Conservation (phyloP, 139 green algal species). For the Chara braunii region DNA sequence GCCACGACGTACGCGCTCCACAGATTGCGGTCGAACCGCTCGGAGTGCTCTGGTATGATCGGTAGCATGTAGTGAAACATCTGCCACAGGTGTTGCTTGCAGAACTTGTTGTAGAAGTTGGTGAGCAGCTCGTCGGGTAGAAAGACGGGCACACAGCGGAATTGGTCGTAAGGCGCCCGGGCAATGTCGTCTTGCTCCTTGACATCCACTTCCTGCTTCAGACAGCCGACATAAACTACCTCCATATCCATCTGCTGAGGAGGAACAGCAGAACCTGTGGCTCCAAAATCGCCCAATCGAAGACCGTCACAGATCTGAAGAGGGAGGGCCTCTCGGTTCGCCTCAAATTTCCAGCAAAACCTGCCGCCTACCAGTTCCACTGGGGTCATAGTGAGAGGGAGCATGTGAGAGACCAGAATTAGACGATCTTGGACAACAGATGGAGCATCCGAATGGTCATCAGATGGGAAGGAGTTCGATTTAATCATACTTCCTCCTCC, state of each 20-base stretch:
- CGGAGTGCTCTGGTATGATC: constrained; percentile 54
- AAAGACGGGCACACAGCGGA: too few relatives aligned
- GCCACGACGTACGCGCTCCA: constrained; percentile 91
- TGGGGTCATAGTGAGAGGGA: too few relatives aligned
- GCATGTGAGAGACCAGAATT: constrained; percentile 85
- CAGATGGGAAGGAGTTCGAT: constrained; percentile 6
- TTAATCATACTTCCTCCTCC: constrained; percentile 1
- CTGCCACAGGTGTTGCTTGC: constrained; percentile 97
- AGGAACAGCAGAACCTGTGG: neutral
- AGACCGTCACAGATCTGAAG: constrained; percentile 73
- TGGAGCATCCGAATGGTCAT: constrained; percentile 29
- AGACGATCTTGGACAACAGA: constrained; percentile 53
- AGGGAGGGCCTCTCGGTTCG: constrained; percentile 88
- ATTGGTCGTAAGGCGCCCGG: too few relatives aligned
- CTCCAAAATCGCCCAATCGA: too few relatives aligned
- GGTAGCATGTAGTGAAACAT: constrained; percentile 97
- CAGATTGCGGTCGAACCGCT: constrained; percentile 73
- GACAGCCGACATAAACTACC: constrained; percentile 35
- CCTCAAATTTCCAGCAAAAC: constrained; percentile 81
- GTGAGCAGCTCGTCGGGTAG: too few relatives aligned
- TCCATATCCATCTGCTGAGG: constrained; percentile 28
- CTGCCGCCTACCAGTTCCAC: too few relatives aligned
- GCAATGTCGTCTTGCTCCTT: too few relatives aligned
- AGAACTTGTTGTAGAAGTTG: constrained; percentile 88
- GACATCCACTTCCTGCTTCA: too few relatives aligned